phyloP scores from a whole-genome alignment of 2,329 filamentous ascomycete genomes.

The Trichoderma sp. region DNA sequence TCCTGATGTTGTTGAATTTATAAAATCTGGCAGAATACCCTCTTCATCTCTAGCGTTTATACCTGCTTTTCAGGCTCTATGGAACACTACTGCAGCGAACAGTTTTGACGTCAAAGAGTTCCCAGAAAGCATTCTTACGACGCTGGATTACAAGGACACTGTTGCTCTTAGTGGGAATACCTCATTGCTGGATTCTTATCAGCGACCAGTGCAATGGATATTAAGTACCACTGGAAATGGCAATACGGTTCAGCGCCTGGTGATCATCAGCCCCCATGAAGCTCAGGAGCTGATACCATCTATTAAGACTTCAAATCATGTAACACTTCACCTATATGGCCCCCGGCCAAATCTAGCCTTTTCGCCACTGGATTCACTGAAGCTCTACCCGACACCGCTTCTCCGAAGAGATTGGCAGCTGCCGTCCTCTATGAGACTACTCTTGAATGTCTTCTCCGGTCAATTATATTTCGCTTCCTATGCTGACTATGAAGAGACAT shows the following conservation, averaged over 20 bases:
- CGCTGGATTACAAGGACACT: conserved; percentile 22
- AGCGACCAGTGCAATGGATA: conserved; percentile 34
- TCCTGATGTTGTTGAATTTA: not conserved
- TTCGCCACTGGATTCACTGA: not conserved
- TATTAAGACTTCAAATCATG: conserved; percentile 40
- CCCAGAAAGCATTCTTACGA: conserved; percentile 11
- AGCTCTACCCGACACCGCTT: not conserved
- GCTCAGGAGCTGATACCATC: conserved; percentile 51
- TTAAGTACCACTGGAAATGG: conserved; percentile 22
- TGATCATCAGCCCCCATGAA: conserved; percentile 43
- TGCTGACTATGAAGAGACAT: not conserved
- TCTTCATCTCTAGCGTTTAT: not conserved
- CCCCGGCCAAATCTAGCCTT: conserved; percentile 38
- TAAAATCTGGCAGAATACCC: not conserved
- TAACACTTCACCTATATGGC: conserved; percentile 54
- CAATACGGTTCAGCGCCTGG: not conserved
- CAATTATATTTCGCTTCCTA: not conserved
- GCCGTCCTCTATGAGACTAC: not conserved
- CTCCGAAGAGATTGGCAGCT: not conserved
- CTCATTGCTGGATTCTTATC: conserved; percentile 28
- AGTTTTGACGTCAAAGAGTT: conserved; percentile 25
- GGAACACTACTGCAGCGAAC: conserved; percentile 28
- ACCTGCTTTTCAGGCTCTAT: conserved; percentile 28
- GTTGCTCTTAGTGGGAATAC: not conserved
- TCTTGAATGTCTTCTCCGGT: not conserved